phyloP scores from a whole-genome alignment of 345 rosid genomes.

The Hibiscus mutabilis region DNA sequence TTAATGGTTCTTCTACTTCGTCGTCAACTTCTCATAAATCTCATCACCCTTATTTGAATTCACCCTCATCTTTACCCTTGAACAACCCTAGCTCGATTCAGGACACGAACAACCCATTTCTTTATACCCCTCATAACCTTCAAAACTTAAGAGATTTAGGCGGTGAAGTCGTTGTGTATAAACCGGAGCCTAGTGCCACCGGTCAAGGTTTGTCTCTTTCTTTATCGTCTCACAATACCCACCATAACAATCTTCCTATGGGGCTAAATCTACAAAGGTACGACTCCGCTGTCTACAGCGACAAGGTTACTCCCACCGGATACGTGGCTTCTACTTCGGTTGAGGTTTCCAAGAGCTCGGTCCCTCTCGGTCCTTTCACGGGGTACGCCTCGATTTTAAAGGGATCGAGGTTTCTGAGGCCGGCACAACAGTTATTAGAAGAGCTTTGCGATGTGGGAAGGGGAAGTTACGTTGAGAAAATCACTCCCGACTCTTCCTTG shows the following conservation, averaged over 20 bases:
- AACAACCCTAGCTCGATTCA: slow-evolving; percentile 48
- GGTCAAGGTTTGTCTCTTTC: slow-evolving; percentile 54
- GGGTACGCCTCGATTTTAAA: slow-evolving; percentile 76
- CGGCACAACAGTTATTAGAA: slow-evolving; percentile 77
- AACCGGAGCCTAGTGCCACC: slow-evolving; percentile 32
- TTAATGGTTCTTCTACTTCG: slow-evolving; percentile 20
- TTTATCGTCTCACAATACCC: slow-evolving; percentile 48
- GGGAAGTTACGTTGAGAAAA: slow-evolving; percentile 41
- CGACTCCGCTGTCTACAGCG: slow-evolving; percentile 17
- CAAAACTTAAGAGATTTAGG: slow-evolving; percentile 40
- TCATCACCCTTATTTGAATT: slow-evolving; percentile 37
- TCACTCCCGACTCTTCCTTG: slow-evolving; percentile 39
- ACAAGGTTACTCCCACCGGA: slow-evolving; percentile 13
- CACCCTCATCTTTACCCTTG: slow-evolving; percentile 32
- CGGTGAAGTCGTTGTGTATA: slow-evolving; percentile 35
- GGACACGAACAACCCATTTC: slow-evolving; percentile 34
- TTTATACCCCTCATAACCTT: slow-evolving; percentile 38
- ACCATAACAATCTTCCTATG: slow-evolving; percentile 32
- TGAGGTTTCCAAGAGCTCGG: slow-evolving; percentile 43
- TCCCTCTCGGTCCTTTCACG: slow-evolving; percentile 69
- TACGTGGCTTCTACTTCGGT: slow-evolving; percentile 14
- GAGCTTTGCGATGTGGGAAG: slow-evolving; percentile 70
- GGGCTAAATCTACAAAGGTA: slow-evolving; percentile 44
- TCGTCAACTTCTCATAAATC: slow-evolving; percentile 20
- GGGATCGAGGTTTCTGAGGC: slow-evolving; percentile 80